These are phyloP conservation scores for Camellia lanceoleosa DNA, from an alignment of 148 eudicot genomes.

Conservation along the genomic window DNA sequence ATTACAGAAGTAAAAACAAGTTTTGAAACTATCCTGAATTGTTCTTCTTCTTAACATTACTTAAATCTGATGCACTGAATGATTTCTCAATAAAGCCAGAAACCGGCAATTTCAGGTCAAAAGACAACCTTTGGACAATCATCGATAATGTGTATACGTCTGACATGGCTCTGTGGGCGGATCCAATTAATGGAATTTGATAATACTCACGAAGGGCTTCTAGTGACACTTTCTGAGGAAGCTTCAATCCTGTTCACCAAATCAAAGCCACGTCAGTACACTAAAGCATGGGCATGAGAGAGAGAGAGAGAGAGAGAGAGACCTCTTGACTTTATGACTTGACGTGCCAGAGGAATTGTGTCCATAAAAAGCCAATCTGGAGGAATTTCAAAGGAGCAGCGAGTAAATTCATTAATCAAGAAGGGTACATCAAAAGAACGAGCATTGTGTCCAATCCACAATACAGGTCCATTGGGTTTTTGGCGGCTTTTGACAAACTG, in stretches of 20 bases:
- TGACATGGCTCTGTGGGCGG: slow-evolving; percentile 83
- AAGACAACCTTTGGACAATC: slow-evolving; percentile 59
- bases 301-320: not conserved
- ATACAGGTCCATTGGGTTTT: slow-evolving; percentile 64
- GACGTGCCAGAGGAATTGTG: slow-evolving; percentile 69
- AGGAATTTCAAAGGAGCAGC: slow-evolving; percentile 60
- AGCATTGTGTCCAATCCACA: slow-evolving; percentile 73
- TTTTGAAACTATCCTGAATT: slow-evolving; percentile 28
- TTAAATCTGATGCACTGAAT: slow-evolving; percentile 44
- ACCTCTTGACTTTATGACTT: slow-evolving; percentile 57
- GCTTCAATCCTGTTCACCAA: slow-evolving; percentile 40
- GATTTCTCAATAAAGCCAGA: slow-evolving; percentile 45
- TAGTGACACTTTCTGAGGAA: slow-evolving; percentile 23
- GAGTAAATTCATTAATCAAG: slow-evolving; percentile 55
- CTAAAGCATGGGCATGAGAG: not conserved
- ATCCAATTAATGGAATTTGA: slow-evolving; percentile 41
- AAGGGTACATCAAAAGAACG: slow-evolving; percentile 75
- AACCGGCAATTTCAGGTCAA: slow-evolving; percentile 50
- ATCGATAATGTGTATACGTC: slow-evolving; percentile 55
- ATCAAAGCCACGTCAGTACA: slow-evolving; percentile 9
- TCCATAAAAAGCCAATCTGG: slow-evolving; percentile 73
- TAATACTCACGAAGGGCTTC: slow-evolving; percentile 59
- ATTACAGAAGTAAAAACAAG: not conserved
- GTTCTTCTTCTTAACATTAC: slow-evolving; percentile 46
- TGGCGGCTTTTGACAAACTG: slow-evolving; percentile 68